Evolutionary conservation across 805 yeast genomes (phyloP).

Genomic region (Teunomyces panamensis): DNA sequence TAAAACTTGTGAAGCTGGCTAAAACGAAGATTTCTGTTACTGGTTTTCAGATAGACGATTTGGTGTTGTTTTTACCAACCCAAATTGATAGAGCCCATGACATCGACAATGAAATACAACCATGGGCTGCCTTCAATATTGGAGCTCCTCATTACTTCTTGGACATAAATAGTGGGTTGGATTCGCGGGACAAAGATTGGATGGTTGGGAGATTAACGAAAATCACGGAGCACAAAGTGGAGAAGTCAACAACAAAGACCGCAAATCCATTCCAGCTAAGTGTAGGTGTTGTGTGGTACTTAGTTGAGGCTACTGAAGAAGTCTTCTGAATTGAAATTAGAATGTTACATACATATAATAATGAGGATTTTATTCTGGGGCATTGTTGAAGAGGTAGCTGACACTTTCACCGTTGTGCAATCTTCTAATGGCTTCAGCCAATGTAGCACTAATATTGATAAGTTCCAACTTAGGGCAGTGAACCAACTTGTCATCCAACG

Average conservation of each 20-base stretch:
- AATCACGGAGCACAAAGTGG: slow-evolving; percentile 55
- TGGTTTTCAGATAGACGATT: slow-evolving; percentile 67
- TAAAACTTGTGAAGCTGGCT: slow-evolving; percentile 29
- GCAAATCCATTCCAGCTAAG: slow-evolving; percentile 67
- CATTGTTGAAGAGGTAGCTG: slow-evolving; percentile 76
- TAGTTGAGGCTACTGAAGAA: slow-evolving; percentile 53
- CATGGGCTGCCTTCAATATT: slow-evolving; percentile 94
- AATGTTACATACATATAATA: not conserved
- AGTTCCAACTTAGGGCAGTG: slow-evolving; percentile 68
- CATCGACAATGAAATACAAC: slow-evolving; percentile 32
- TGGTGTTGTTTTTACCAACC: slow-evolving; percentile 84
- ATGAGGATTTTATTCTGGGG: slow-evolving; percentile 20
- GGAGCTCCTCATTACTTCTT: slow-evolving; percentile 85
- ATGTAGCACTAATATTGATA: slow-evolving; percentile 78
- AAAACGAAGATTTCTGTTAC: slow-evolving; percentile 62
- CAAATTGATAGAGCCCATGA: slow-evolving; percentile 38
- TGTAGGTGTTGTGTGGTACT: slow-evolving; percentile 62
- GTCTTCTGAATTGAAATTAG: not conserved
- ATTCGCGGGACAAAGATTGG: slow-evolving; percentile 63
- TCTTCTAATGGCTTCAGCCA: slow-evolving; percentile 93
- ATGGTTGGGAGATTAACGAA: slow-evolving; percentile 65
- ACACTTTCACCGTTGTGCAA: slow-evolving; percentile 96
- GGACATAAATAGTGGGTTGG: slow-evolving; percentile 36
- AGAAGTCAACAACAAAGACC: slow-evolving; percentile 20
- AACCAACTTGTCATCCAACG: slow-evolving; percentile 62